Percentiles rank a stretch among this genome's conserved stretches.
Conservation (phyloP, 257 asterid species). For the Solanum pimpinellifolium region DNA sequence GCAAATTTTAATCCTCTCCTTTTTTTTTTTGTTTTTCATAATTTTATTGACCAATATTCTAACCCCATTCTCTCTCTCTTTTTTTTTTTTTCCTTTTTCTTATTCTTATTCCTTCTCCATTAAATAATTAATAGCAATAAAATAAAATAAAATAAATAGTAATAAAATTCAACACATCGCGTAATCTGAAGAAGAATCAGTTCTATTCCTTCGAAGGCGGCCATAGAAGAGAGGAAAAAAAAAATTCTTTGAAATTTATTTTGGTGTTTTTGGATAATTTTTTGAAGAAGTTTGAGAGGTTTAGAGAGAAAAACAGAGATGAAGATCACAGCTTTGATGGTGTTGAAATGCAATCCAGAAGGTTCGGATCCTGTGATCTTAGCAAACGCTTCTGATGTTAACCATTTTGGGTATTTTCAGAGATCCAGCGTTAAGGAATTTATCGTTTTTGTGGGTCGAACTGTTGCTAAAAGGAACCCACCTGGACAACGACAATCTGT, state of each 20-base stretch:
- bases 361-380: constrained; percentile 74
- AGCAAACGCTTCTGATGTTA: constrained; percentile 57
- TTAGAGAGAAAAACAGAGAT: constrained; percentile 17
- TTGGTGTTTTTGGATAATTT: background rate
- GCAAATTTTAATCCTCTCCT: background rate
- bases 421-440: constrained; percentile 65
- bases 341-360: constrained; percentile 47
- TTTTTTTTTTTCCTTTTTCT: background rate
- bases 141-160: background rate
- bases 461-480: constrained; percentile 71
- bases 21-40: background rate
- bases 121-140: background rate
- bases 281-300: background rate
- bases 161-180: background rate
- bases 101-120: background rate
- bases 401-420: constrained; percentile 80
- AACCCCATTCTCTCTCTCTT: background rate
- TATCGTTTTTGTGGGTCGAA: constrained; percentile 68
- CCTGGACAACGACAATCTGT: constrained; percentile 84
- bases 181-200: background rate
- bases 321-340: constrained; percentile 92
- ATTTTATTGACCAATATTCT: background rate
- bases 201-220: background rate
- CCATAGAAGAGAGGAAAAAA: background rate
- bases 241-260: background rate